Percentiles rank a stretch among this genome's conserved stretches.
Evolutionary conservation across 2,329 filamentous ascomycete genomes (phyloP).

Genomic region (Aciculosporium take): DNA sequence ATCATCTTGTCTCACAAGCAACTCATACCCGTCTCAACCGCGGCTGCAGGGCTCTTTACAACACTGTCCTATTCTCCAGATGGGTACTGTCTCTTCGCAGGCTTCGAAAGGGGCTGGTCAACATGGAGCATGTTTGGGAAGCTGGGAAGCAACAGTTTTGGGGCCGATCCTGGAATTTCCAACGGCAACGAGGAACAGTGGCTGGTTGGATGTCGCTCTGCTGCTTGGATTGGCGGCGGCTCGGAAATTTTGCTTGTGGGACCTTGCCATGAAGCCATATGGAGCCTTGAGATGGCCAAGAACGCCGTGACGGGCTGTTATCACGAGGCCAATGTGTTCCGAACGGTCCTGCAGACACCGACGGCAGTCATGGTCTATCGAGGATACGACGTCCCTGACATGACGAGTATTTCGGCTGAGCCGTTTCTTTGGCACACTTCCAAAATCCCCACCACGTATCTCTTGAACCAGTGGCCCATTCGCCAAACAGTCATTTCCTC

Average conservation of each 20-base stretch:
- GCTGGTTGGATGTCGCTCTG: slow-evolving; percentile 65
- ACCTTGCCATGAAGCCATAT: slow-evolving; percentile 61
- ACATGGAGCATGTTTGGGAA: slow-evolving; percentile 98
- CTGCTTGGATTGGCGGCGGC: slow-evolving; percentile 76
- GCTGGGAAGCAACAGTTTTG: slow-evolving; percentile 71
- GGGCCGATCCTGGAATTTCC: slow-evolving; percentile 49
- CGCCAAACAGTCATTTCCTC: slow-evolving; percentile 73
- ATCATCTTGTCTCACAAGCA: slow-evolving; percentile 77
- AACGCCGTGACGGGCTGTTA: slow-evolving; percentile 90
- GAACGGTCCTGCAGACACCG: slow-evolving; percentile 78
- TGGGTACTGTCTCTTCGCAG: slow-evolving; percentile 89
- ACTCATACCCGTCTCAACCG: slow-evolving; percentile 49
- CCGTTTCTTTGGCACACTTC: slow-evolving; percentile 90
- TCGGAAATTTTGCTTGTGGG: slow-evolving; percentile 70
- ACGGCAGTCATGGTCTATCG: slow-evolving; percentile 83
- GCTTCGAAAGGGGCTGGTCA: slow-evolving; percentile 84
- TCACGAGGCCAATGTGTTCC: slow-evolving; percentile 76
- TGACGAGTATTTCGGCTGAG: slow-evolving; percentile 84
- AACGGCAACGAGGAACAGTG: slow-evolving; percentile 63
- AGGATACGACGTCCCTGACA: slow-evolving; percentile 79
- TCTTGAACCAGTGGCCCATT: slow-evolving; percentile 89
- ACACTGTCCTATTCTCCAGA: slow-evolving; percentile 82
- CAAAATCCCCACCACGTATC: slow-evolving; percentile 70
- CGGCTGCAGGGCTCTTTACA: slow-evolving; percentile 55
- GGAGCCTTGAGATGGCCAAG: slow-evolving; percentile 81